These are phyloP conservation scores for Xylaria sp. DNA, from an alignment of 495 filamentous ascomycete species.

Conservation along the genomic window DNA sequence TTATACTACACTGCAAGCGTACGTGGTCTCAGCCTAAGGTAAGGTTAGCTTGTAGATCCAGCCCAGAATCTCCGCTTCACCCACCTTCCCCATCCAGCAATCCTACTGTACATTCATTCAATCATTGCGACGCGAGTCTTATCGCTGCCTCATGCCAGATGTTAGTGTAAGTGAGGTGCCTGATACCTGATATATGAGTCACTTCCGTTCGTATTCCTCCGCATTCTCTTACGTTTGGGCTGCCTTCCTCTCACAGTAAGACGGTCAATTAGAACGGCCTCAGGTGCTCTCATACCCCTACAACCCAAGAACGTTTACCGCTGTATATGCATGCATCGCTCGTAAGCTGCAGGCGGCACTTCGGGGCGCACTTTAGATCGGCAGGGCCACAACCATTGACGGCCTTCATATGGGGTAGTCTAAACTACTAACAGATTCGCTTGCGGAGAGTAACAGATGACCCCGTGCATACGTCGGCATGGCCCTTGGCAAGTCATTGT, in stretches of 20 bases:
- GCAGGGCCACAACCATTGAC: constrained; percentile 3
- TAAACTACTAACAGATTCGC: constrained; percentile 6
- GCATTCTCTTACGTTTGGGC: not conserved
- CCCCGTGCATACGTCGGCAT: not conserved
- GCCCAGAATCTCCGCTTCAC: constrained; percentile 1
- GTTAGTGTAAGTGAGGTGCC: no score
- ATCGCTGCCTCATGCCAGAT: not conserved
- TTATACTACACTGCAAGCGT: no score
- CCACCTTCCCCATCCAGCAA: constrained; percentile 21
- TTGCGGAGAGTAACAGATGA: constrained; percentile 18
- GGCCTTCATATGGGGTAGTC: not conserved
- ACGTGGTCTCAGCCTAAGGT: not conserved
- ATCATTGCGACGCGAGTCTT: not conserved
- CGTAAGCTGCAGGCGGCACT: constrained; percentile 14
- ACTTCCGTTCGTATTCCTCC: not conserved
- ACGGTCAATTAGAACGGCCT: not conserved
- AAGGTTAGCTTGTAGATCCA: no score
- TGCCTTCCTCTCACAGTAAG: not conserved
- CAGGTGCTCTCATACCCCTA: not conserved
- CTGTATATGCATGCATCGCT: constrained; percentile 11
- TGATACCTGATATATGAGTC: constrained; percentile 11
- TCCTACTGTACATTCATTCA: no score
- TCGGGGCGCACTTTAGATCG: not conserved
- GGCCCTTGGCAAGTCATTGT: not conserved
- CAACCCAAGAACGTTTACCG: not conserved